These are phyloP conservation scores for Mucor sp. DNA, from an alignment of 371 early-diverging fungal genomes.

Conservation along the genomic window DNA sequence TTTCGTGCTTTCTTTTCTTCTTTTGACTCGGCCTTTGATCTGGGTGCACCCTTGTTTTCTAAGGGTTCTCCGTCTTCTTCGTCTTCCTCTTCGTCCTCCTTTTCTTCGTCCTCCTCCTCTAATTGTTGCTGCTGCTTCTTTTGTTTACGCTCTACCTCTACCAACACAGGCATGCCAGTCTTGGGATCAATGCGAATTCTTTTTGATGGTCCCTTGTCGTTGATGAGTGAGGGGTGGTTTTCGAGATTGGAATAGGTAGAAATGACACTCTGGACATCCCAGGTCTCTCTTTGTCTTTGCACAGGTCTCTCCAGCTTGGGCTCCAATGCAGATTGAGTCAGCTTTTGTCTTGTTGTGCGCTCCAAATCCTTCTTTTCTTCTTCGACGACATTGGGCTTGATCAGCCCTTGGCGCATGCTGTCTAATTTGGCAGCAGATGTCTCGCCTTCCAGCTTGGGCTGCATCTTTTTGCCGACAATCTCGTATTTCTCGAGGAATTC, in stretches of 20 bases:
- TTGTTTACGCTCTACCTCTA: conserved; percentile 49
- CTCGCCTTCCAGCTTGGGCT: conserved; percentile 67
- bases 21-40: conserved; percentile 75
- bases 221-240: conserved; percentile 77
- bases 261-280: conserved; percentile 84
- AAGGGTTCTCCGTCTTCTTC: conserved; percentile 43
- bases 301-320: conserved; percentile 42
- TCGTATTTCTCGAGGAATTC: conserved; percentile 90
- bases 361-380: conserved; percentile 6
- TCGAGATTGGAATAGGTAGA: conserved; percentile 85
- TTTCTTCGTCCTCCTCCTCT: conserved; percentile 3
- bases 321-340: conserved; percentile 26
- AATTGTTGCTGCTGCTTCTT: conserved; percentile 5
- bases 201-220: conserved; percentile 48
- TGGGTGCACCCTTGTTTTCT: conserved; percentile 58
- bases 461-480: conserved; percentile 74
- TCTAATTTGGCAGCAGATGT: conserved; percentile 66
- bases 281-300: conserved; percentile 58
- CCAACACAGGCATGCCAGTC: conserved; percentile 67
- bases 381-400: conserved; percentile 30
- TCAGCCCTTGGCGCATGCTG: conserved; percentile 61
- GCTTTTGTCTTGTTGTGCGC: conserved; percentile 34
- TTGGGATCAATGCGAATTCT: conserved; percentile 63
- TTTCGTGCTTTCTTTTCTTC: conserved; percentile 93
- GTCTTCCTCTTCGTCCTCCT: conserved; percentile 33